A percentile compares a stretch with the other conserved stretches of the same genome.
Conservation (phyloP, 2,329 filamentous ascomycete species). For the Arthrinium puccinioides region DNA sequence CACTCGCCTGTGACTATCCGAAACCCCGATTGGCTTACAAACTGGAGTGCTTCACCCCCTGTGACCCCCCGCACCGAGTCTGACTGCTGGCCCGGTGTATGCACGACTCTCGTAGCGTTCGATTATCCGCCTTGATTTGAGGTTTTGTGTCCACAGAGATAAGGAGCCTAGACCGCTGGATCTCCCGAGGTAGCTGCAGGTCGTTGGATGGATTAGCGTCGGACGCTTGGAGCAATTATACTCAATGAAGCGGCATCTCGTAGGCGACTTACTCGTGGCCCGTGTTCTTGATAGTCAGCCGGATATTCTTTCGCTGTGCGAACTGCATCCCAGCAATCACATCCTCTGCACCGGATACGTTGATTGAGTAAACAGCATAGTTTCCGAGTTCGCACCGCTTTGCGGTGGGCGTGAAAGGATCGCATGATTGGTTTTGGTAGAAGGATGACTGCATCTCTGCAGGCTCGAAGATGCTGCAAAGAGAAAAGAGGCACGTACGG, state of each 20-base stretch:
- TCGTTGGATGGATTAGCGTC: not conserved
- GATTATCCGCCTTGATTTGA: conserved; percentile 29
- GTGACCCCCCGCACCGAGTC: conserved; percentile 7
- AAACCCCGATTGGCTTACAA: not conserved
- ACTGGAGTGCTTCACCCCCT: not conserved
- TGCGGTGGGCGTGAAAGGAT: not conserved
- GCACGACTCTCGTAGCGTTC: conserved; percentile 12
- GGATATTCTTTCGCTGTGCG: conserved; percentile 30
- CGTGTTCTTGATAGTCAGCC: conserved; percentile 39
- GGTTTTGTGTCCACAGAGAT: conserved; percentile 36
- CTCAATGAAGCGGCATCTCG: not conserved
- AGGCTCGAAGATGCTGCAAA: too few relatives aligned
- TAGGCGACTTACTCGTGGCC: conserved; percentile 30
- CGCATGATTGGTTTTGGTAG: conserved; percentile 2
- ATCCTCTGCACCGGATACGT: conserved; percentile 12
- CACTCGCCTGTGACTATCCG: not conserved
- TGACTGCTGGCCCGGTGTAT: conserved; percentile 28
- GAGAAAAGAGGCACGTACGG: too few relatives aligned
- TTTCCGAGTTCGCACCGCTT: conserved; percentile 3
- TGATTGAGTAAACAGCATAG: conserved; percentile 14
- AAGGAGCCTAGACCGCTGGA: conserved; percentile 42
- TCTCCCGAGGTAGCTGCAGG: conserved; percentile 30
- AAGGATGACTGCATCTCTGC: not conserved
- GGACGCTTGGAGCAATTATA: not conserved
- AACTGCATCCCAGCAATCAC: conserved; percentile 22